A percentile compares a stretch with the other conserved stretches of the same genome.
Evolutionary conservation across 106 monocot genomes (phyloP).

Genomic region (Apostasia shenzhenica): DNA sequence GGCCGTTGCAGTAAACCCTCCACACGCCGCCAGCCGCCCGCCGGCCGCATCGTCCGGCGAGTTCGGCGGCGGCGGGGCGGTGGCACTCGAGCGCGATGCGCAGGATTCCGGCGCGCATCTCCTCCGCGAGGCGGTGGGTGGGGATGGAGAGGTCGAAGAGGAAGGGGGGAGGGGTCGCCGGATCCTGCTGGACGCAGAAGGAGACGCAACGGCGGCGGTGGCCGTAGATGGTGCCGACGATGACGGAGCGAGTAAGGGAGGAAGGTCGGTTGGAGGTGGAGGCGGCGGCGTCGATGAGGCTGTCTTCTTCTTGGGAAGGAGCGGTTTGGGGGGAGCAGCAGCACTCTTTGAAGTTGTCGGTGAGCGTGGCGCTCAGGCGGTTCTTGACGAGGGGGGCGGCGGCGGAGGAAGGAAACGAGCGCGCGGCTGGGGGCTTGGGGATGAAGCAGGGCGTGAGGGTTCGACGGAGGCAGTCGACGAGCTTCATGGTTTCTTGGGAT

Average conservation of each 20-base stretch:
- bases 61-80: constrained; percentile 1
- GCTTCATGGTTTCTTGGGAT: constrained; percentile 4
- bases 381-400: constrained; percentile 16
- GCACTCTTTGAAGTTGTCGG: constrained; percentile 11
- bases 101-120: constrained; percentile 37
- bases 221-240: constrained; percentile 48
- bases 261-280: neutral
- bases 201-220: constrained; percentile 29
- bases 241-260: constrained; percentile 6
- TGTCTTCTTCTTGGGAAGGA: constrained; percentile 14
- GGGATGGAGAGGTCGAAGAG: constrained; percentile 36
- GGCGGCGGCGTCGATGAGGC: constrained; percentile 30
- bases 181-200: constrained; percentile 42
- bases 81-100: constrained; percentile 36
- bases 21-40: constrained; percentile 1
- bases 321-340: neutral
- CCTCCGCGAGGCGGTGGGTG: constrained; percentile 25
- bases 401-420: neutral
- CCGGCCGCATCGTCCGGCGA: neutral
- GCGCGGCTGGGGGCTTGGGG: neutral
- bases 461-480: constrained; percentile 6
- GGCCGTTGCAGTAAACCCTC: constrained; percentile 43
- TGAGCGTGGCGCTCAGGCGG: constrained; percentile 21
- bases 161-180: constrained; percentile 24
- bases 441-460: constrained; percentile 1